Evolutionary conservation across 306 rosid genomes (phyloP).

Genomic region (Psophocarpus tetragonolobus): DNA sequence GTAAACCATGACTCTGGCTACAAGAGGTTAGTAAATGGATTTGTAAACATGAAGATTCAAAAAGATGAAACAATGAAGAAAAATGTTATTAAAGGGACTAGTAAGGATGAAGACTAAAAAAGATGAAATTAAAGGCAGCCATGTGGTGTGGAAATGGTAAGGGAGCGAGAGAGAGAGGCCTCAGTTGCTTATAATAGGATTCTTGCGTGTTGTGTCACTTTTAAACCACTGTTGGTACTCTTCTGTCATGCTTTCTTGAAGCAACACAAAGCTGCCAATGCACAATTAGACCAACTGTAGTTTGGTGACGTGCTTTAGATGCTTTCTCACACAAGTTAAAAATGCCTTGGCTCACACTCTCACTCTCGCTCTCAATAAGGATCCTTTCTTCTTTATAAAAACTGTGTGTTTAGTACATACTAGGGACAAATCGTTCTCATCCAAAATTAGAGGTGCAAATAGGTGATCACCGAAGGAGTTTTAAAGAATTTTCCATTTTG

Average conservation of each 20-base stretch:
- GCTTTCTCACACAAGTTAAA: slow-evolving; percentile 26
- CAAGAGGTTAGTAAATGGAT: neutral
- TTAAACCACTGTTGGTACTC: slow-evolving; percentile 16
- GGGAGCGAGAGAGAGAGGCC: neutral
- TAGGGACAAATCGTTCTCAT: slow-evolving; percentile 12
- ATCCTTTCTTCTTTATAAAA: slow-evolving; percentile 15
- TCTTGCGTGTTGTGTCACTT: slow-evolving; percentile 43
- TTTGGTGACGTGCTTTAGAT: slow-evolving; percentile 45
- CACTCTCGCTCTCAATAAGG: slow-evolving; percentile 14
- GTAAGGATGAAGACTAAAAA: slow-evolving; percentile 6
- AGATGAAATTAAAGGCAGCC: neutral
- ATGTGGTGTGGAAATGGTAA: slow-evolving; percentile 16
- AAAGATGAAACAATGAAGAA: neutral
- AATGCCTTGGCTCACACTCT: slow-evolving; percentile 30
- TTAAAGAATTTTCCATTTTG: slow-evolving; percentile 22
- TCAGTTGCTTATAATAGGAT: slow-evolving; percentile 56
- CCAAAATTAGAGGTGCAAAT: neutral
- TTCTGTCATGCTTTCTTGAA: slow-evolving; percentile 44
- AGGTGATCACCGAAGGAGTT: neutral
- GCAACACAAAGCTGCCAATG: slow-evolving; percentile 76
- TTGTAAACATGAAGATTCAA: neutral
- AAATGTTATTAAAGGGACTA: neutral
- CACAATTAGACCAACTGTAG: slow-evolving; percentile 40
- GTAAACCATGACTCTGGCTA: no score
- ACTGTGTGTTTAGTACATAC: neutral